These are phyloP conservation scores for Termitomyces sp. DNA, from an alignment of 768 basidiomycete species.

Conservation along the genomic window DNA sequence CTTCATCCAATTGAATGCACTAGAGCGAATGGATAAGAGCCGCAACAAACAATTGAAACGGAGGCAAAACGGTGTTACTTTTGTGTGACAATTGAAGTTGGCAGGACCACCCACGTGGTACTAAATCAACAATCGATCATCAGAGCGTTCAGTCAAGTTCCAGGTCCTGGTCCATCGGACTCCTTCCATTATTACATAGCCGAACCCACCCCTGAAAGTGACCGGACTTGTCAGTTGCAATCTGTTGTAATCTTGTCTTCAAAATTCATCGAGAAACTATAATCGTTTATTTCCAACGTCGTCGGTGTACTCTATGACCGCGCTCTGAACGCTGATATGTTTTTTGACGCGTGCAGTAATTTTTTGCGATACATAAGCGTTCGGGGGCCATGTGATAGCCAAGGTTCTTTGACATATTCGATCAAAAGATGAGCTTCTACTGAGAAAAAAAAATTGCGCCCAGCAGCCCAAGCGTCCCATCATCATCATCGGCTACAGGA, in stretches of 20 bases:
- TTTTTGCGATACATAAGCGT: no score
- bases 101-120: background rate
- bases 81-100: background rate
- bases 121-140: background rate
- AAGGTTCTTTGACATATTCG: constrained; percentile 6
- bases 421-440: constrained; percentile 3
- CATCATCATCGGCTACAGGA: constrained; percentile 2
- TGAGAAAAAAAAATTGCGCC: background rate
- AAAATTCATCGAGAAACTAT: background rate
- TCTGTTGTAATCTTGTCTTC: background rate
- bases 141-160: background rate
- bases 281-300: background rate
- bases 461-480: background rate
- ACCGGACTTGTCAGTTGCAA: background rate
- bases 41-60: no score
- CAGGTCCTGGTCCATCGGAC: background rate
- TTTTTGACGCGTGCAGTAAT: background rate
- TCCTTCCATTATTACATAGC: background rate
- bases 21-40: no score
- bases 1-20: no score
- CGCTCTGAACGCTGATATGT: background rate
- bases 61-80: no score
- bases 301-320: background rate
- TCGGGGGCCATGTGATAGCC: constrained; percentile 1
- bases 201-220: background rate